Evolutionary conservation across 192 early-diverging fungal species (phyloP), one percentile per base, ranked within the genome.

Genomic region (Linderina pennispora): DNA sequence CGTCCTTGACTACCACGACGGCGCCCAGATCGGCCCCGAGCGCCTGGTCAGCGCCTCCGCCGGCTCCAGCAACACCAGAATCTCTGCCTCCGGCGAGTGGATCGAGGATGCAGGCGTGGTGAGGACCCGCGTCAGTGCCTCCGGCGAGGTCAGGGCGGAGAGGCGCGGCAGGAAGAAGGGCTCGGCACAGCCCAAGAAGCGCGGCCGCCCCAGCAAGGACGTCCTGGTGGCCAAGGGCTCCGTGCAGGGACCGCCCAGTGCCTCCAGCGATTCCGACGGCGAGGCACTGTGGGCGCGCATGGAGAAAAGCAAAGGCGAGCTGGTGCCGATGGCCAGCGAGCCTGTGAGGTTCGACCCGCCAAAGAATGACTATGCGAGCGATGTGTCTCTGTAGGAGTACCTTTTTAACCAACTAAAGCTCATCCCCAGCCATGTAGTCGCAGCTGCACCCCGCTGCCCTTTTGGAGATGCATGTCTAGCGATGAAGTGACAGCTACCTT

Each of bases 1-100:
- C 3, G 62, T 67, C 3, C 53, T 87, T 11, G 83, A 87, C 36
- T 87, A 85, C 50, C 62, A 73, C 18, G 69, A 73, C 28, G 69
- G 56, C 19, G 23, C 58, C 3, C 35, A 45, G 4, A 11, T 40
- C 21, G 38, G 38, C 14, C 5, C 14, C 8, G 38, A 14, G 0
- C 21, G 17, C 16, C 23, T 19, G 4, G 31, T 28, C 16, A 9
- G 37, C 18, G 26, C 52, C 20, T 42, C 46, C 14, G 55, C 52
- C 48, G 58, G 53, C 41, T 37, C 49, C 24, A 37, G 43, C 34
- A 56, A 55, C 41, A 53, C 58, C 49, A 36, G 48, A 1, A 43
- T 58, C 21, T 42, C 23, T 33, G 55, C 36, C 31, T 17, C 45
- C 0, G 58, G 58, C 31, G 66, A 58, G 38, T 57, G 49, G 50